These are phyloP conservation scores for Candida glaebosa DNA, from an alignment of 805 yeast genomes.

Conservation along the genomic window DNA sequence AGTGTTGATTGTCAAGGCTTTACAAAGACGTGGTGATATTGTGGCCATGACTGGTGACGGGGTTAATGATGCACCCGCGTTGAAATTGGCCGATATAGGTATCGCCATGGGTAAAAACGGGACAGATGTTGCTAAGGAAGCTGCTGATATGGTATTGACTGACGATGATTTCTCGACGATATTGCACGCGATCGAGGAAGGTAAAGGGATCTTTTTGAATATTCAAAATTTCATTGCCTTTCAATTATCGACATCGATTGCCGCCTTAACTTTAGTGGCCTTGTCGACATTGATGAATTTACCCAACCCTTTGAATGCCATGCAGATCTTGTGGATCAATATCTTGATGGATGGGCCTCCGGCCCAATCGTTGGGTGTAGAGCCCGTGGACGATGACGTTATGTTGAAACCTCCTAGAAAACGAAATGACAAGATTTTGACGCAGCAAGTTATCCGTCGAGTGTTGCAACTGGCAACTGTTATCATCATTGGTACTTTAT, in stretches of 20 bases:
- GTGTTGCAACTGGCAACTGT: constrained; percentile 73
- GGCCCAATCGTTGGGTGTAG: constrained; percentile 96
- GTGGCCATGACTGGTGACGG: constrained; percentile 99
- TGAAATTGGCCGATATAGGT: constrained; percentile 93
- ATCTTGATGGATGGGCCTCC: constrained; percentile 99
- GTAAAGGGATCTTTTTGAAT: constrained; percentile 94
- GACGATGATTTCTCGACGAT: constrained; percentile 97
- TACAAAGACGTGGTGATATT: constrained; percentile 86
- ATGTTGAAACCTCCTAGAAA: constrained; percentile 96
- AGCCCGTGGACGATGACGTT: constrained; percentile 93
- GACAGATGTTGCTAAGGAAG: constrained; percentile 98
- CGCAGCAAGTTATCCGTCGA: constrained; percentile 63
- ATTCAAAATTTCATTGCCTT: constrained; percentile 93
- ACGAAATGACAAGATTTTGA: constrained; percentile 80
- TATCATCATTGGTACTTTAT: constrained; percentile 82
- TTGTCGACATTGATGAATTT: constrained; percentile 80
- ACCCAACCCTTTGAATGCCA: constrained; percentile 94
- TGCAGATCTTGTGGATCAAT: constrained; percentile 98
- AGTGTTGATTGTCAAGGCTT: constrained; percentile 81
- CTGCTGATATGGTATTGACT: constrained; percentile 95
- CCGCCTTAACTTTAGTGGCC: constrained; percentile 88
- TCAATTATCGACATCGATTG: constrained; percentile 93
- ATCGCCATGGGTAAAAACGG: constrained; percentile 93
- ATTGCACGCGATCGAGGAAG: constrained; percentile 91
- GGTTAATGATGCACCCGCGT: constrained; percentile 98